These are phyloP conservation scores for Amanita pseudoporphyria DNA, from an alignment of 768 basidiomycete genomes.

Conservation along the genomic window DNA sequence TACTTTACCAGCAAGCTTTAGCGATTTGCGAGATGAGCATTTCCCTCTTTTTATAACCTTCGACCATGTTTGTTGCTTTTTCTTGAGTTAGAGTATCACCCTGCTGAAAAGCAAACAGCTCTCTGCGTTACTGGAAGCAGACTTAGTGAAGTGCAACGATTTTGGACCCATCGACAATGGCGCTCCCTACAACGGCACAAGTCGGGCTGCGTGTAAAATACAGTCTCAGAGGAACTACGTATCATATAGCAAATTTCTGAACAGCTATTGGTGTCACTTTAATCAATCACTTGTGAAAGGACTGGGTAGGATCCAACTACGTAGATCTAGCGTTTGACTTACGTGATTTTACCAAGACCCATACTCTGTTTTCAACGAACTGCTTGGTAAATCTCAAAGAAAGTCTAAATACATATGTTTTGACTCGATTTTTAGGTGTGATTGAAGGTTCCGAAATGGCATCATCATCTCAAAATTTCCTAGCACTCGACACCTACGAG, in stretches of 20 bases:
- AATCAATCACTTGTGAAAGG: constrained; percentile 39
- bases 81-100: not conserved
- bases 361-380: constrained; percentile 51
- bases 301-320: constrained; percentile 30
- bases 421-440: constrained; percentile 29
- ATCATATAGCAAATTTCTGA: constrained; percentile 37
- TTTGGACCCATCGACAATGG: not conserved
- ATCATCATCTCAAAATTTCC: constrained; percentile 21
- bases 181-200: constrained; percentile 7
- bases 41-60: constrained; percentile 68
- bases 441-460: constrained; percentile 62
- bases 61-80: constrained; percentile 34
- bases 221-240: constrained; percentile 16
- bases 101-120: constrained; percentile 23
- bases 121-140: constrained; percentile 38
- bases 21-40: constrained; percentile 44
- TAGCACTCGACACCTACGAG: constrained; percentile 36
- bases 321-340: not conserved
- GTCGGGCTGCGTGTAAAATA: not conserved
- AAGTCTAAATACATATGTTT: not conserved
- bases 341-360: constrained; percentile 32
- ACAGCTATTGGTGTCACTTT: constrained; percentile 52
- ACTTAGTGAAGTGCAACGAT: constrained; percentile 17
- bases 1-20: constrained; percentile 43
- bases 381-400: constrained; percentile 38